Base-by-base conservation (phyloP, 805 yeast genomes). In the Wickerhamiella azyma region DNA sequence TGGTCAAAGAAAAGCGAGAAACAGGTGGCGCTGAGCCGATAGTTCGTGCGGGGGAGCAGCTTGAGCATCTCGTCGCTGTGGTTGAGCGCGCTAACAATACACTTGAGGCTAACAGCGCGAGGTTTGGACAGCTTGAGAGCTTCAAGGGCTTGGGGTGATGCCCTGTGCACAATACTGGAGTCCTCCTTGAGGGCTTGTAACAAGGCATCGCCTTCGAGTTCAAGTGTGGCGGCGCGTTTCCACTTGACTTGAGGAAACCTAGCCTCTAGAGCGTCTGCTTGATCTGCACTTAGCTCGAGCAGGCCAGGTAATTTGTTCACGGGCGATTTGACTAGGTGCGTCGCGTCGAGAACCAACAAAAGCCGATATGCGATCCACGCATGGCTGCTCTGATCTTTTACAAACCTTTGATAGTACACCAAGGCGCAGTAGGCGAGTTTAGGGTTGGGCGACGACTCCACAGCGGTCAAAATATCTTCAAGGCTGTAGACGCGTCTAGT, bases 341-440 rank as follows among this genome's bases (percentile, higher is more conserved):
- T 14, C 9, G 26, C 32, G 32, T 41, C 44, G 13, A 41, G 39
- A 39, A 41, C 19, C 39, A 41, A 18, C 9, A 41, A 26, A 14
- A 41, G 39, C 9, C 18, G 21, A 16, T 14, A 33, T 11, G 39
- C 44, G 5, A 33, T n/a, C 16, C 16, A 16, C 10, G 3, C 9
- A 14, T 33, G 24, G 9, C 28, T 3, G 10, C 26, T 24, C 3
- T 21, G 29, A 5, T 37, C 26, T n/a, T 29, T 26, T 2, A 32
- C 39, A 17, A 18, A n/a, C 17, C 35, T 8, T 29, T 39, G 28
- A 9, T 30, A 26, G 28, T 41, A 41, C 5, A 37, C 26, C 8
- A 41, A 26, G 9, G 44, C 44, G 24, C 38, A 19, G 26, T 41
- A 41, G 10, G 44, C 44, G 38, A 41, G 38, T 16, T 41, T 41